Conservation (phyloP, 257 asterid species). For the Nicotiana tabacum region DNA sequence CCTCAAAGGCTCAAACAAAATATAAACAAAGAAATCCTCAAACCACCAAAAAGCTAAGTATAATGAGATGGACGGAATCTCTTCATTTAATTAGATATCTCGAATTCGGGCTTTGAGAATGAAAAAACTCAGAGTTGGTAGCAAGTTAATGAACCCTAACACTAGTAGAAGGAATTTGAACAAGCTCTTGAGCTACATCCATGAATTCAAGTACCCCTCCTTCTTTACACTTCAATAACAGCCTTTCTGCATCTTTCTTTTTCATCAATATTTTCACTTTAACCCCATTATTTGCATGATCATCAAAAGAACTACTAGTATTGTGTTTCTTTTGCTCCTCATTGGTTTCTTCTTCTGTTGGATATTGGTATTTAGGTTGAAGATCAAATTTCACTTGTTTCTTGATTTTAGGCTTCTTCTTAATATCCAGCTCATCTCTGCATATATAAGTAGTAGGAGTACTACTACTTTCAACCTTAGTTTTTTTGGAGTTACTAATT, state of each 20-base stretch:
- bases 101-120: too few relatives aligned
- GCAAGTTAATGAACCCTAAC: background rate
- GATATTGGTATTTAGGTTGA: background rate
- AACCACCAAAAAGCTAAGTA: too few relatives aligned
- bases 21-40: too few relatives aligned
- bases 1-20: too few relatives aligned
- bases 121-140: too few relatives aligned
- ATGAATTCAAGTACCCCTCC: constrained; percentile 25
- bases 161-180: constrained; percentile 9
- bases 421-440: background rate
- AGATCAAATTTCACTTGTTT: constrained; percentile 9
- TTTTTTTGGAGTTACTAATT: too few relatives aligned
- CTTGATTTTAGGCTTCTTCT: constrained; percentile 12
- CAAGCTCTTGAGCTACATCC: constrained; percentile 23
- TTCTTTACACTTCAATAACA: constrained; percentile 23
- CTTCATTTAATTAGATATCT: too few relatives aligned
- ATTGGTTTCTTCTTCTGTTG: background rate
- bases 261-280: constrained; percentile 27
- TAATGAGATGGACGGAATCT: too few relatives aligned
- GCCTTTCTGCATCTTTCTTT: constrained; percentile 26
- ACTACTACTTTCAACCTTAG: too few relatives aligned
- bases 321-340: background rate
- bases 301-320: background rate
- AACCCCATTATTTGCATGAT: background rate
- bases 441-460: too few relatives aligned